Evolutionary conservation across 768 basidiomycete species (phyloP).

Genomic region (Candolleomyces eurysporus): DNA sequence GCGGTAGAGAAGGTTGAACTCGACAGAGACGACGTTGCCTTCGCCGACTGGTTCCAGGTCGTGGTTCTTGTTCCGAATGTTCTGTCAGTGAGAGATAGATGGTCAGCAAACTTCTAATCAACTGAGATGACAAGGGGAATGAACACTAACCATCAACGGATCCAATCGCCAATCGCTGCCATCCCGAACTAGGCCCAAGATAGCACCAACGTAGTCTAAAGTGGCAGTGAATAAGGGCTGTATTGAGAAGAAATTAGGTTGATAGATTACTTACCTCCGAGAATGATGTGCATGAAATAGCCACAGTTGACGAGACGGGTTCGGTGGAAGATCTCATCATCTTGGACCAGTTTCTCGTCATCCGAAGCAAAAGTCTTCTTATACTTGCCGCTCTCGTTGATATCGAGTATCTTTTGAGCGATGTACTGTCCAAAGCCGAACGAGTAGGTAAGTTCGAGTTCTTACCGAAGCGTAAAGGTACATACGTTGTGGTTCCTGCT

Average conservation of each 20-base stretch:
- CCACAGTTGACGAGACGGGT: constrained; percentile 73
- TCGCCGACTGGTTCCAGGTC: constrained; percentile 58
- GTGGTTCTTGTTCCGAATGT: constrained; percentile 50
- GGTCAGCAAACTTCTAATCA: background rate
- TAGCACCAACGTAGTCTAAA: constrained; percentile 70
- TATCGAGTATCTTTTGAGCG: constrained; percentile 60
- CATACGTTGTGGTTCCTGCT: constrained; percentile 73
- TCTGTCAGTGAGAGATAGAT: constrained; percentile 25
- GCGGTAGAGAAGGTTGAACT: constrained; percentile 65
- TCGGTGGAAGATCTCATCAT: constrained; percentile 76
- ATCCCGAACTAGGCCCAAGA: constrained; percentile 68
- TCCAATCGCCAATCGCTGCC: constrained; percentile 65
- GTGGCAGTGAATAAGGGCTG: background rate
- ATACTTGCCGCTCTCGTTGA: constrained; percentile 64
- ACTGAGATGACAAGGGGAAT: constrained; percentile 32
- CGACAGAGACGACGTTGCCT: constrained; percentile 75
- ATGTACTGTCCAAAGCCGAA: constrained; percentile 49
- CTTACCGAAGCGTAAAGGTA: constrained; percentile 7
- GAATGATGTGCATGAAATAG: constrained; percentile 67
- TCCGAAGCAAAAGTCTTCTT: constrained; percentile 20
- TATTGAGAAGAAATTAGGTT: background rate
- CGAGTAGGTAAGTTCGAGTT: constrained; percentile 3
- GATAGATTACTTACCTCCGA: constrained; percentile 38
- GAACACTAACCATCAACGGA: constrained; percentile 36
- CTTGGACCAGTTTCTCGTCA: constrained; percentile 42